Base-by-base conservation (phyloP, 306 rosid genomes). In the Trifolium fragiferum region DNA sequence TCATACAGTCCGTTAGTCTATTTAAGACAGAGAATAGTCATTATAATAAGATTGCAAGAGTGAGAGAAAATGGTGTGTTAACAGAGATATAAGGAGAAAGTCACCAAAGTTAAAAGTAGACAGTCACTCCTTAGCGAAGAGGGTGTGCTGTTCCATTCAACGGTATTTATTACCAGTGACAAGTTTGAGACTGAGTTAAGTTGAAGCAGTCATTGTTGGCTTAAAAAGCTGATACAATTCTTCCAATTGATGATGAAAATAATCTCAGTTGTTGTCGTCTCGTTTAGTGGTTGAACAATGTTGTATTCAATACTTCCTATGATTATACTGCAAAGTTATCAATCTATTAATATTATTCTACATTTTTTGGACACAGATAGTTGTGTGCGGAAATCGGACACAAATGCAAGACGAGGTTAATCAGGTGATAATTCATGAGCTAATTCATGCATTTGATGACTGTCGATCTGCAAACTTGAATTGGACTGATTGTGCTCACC, bases 401-500 rank as follows among this genome's bases (percentile, higher is more conserved):
- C 43, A 25, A 80, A 2, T 66, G 11, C 97, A 93, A 83, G 98
- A 93, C 38, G 89, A 91, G 30, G 97, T 93, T 63, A 82, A 89
- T 82, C 98, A 87, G 73, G 91, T 84, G 35, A 78, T 93, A 63
- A 83, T 79, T 54, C 98, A 93, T 69, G 98, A 91, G 75, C 88
- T 93, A 46, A 93, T 93, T 87, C 98, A 93, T 66, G 97, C 88
- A 10, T 93, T 70, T 69, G 97, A 91, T 33, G 94, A 93, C 23
- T 93, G 98, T 38, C 92, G 92, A 70, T 91, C 92, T 10, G 84
- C 86, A 33, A 91, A 91, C 77, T 78, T 93, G 82, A 80, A 91
- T 21, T 93, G 98, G 98, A 68, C 87, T 65, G 81, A 88, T 62
- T 91, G 98, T 74, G 93, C 97, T 64, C 98, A 93, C 85, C 98